Evolutionary conservation across 2,329 filamentous ascomycete genomes (phyloP).

Genomic region (Colletotrichum scovillei): DNA sequence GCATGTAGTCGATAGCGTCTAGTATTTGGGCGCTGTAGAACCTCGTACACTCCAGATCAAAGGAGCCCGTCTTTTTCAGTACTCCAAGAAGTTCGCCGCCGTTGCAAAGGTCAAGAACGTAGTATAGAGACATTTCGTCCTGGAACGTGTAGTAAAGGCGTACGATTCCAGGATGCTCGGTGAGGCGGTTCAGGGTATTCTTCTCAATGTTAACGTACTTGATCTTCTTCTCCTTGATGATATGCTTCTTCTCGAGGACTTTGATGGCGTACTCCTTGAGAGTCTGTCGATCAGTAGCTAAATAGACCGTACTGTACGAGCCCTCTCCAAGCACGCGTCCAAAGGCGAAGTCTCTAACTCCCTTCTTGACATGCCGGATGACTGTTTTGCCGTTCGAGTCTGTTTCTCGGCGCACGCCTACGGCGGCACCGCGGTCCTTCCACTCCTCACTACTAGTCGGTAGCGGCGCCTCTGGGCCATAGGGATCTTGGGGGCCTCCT

Average conservation of each 20-base stretch:
- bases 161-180: slow-evolving; percentile 96
- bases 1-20: slow-evolving; percentile 98
- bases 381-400: slow-evolving; percentile 87
- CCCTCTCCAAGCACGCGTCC: slow-evolving; percentile 92
- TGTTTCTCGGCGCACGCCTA: slow-evolving; percentile 82
- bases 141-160: slow-evolving; percentile 99
- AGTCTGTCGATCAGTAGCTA: slow-evolving; percentile 93
- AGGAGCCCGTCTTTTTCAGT: slow-evolving; percentile 92
- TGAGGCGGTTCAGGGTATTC: slow-evolving; percentile 94
- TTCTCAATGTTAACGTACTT: slow-evolving; percentile 99
- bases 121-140: slow-evolving; percentile 95
- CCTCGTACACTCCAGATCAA: slow-evolving; percentile 92
- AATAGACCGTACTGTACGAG: slow-evolving; percentile 95
- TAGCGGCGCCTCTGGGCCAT: slow-evolving; percentile 53
- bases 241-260: slow-evolving; percentile 96
- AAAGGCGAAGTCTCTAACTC: slow-evolving; percentile 96
- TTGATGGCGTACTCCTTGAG: slow-evolving; percentile 98
- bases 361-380: slow-evolving; percentile 90
- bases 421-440: slow-evolving; percentile 94
- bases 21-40: slow-evolving; percentile 98
- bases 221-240: slow-evolving; percentile 99
- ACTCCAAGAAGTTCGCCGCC: slow-evolving; percentile 93
- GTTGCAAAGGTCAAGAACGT: slow-evolving; percentile 92
- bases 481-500: slow-evolving; percentile 48
- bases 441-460: slow-evolving; percentile 85